Evolutionary conservation across 352 stramenopile species (phyloP).

Genomic region (Salisapilia sapeloensis): DNA sequence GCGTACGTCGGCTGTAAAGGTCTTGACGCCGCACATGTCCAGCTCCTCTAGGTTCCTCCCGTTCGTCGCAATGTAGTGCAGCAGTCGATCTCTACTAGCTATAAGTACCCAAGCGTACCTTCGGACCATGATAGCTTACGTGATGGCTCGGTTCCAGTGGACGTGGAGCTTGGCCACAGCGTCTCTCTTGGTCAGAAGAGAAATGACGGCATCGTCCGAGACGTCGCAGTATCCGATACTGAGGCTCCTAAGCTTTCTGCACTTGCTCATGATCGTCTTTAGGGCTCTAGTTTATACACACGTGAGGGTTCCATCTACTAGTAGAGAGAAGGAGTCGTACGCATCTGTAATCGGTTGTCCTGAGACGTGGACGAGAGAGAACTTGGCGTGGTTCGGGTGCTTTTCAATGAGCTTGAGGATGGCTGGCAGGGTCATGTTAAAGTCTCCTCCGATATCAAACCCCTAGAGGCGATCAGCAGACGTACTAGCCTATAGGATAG

Average conservation of each 20-base stretch:
- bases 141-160: constrained; percentile 80
- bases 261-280: constrained; percentile 78
- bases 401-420: constrained; percentile 83
- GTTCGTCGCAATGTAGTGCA: constrained; percentile 53
- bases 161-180: constrained; percentile 57
- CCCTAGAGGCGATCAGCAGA: constrained; percentile 15
- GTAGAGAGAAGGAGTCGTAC: constrained; percentile 11
- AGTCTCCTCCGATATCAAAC: constrained; percentile 74
- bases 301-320: background rate
- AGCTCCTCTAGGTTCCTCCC: constrained; percentile 74
- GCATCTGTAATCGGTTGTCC: constrained; percentile 68
- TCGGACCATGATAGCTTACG: constrained; percentile 16
- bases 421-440: constrained; percentile 79
- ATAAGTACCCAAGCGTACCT: background rate
- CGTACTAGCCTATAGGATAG: background rate
- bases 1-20: constrained; percentile 53
- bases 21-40: constrained; percentile 79
- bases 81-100: constrained; percentile 46
- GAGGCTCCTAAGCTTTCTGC: constrained; percentile 75
- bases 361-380: constrained; percentile 72
- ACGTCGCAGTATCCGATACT: constrained; percentile 76
- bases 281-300: constrained; percentile 41
- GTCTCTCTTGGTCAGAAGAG: constrained; percentile 69
- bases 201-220: constrained; percentile 71
- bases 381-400: constrained; percentile 81